These are phyloP conservation scores for Xylaria sp. DNA, from an alignment of 2,329 filamentous ascomycete species.

Conservation along the genomic window DNA sequence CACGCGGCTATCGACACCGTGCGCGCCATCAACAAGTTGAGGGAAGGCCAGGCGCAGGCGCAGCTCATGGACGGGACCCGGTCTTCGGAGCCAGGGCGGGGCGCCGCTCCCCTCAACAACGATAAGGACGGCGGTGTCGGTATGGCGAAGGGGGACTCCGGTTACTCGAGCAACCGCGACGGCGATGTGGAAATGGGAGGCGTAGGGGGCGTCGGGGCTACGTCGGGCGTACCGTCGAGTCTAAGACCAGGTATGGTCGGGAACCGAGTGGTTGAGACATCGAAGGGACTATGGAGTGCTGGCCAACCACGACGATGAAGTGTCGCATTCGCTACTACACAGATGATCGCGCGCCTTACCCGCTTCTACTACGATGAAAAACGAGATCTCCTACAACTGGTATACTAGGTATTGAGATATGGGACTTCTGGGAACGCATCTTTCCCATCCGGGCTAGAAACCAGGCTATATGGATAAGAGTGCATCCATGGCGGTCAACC, in stretches of 20 bases:
- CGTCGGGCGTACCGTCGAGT: conserved; percentile 49
- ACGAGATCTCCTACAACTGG: background rate
- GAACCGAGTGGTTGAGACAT: conserved; percentile 64
- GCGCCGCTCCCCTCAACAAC: conserved; percentile 36
- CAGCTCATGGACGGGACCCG: conserved; percentile 64
- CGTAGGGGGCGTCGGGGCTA: conserved; percentile 44
- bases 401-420: background rate
- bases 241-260: conserved; percentile 58
- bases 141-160: conserved; percentile 48
- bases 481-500: too few species aligned
- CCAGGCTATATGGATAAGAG: background rate
- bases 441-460: background rate
- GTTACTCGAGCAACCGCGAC: conserved; percentile 48
- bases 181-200: conserved; percentile 55
- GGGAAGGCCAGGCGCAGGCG: conserved; percentile 58
- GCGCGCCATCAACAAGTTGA: conserved; percentile 70
- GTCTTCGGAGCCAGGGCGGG: conserved; percentile 53
- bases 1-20: conserved; percentile 74
- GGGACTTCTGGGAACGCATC: background rate
- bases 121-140: conserved; percentile 50
- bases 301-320: conserved; percentile 35
- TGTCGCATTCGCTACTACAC: background rate
- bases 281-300: conserved; percentile 63
- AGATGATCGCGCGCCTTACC: too few species aligned
- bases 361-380: background rate